A percentile compares a stretch with the other conserved stretches of the same genome.
These are phyloP conservation scores for Fusarium chuoi DNA, from an alignment of 2,329 filamentous ascomycete species.

Conservation along the genomic window DNA sequence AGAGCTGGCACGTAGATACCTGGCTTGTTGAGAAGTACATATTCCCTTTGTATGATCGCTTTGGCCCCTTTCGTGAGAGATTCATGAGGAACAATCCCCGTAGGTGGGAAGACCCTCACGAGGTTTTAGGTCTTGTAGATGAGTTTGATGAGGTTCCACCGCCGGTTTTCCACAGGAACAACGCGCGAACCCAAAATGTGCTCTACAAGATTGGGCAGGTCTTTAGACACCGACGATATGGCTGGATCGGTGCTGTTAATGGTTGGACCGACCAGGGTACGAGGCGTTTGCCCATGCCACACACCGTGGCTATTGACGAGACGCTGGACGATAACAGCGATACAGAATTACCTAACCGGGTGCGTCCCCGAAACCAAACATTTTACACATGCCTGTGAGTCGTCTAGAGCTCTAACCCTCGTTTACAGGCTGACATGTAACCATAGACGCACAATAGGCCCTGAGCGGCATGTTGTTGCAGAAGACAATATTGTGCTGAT, in stretches of 20 bases:
- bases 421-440: slow-evolving; percentile 10
- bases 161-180: slow-evolving; percentile 47
- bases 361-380: slow-evolving; percentile 59
- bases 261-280: slow-evolving; percentile 77
- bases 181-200: slow-evolving; percentile 36
- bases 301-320: slow-evolving; percentile 42
- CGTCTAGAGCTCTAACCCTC: background rate
- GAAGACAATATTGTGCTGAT: slow-evolving; percentile 83
- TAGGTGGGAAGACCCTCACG: slow-evolving; percentile 46
- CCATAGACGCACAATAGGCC: slow-evolving; percentile 47
- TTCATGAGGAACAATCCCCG: slow-evolving; percentile 43
- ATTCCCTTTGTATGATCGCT: slow-evolving; percentile 68
- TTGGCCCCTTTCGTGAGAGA: slow-evolving; percentile 47
- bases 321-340: slow-evolving; percentile 42
- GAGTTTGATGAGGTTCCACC: slow-evolving; percentile 58
- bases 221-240: slow-evolving; percentile 83
- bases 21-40: slow-evolving; percentile 74
- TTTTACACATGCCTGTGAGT: slow-evolving; percentile 86
- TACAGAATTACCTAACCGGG: slow-evolving; percentile 43
- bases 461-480: slow-evolving; percentile 54
- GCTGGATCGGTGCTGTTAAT: slow-evolving; percentile 82
- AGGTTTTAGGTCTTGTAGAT: slow-evolving; percentile 50
- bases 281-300: slow-evolving; percentile 42
- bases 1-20: slow-evolving; percentile 69
- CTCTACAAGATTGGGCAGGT: slow-evolving; percentile 80